phyloP scores from a whole-genome alignment of 1,284 basidiomycete genomes.

The Trichosporon sp. region DNA sequence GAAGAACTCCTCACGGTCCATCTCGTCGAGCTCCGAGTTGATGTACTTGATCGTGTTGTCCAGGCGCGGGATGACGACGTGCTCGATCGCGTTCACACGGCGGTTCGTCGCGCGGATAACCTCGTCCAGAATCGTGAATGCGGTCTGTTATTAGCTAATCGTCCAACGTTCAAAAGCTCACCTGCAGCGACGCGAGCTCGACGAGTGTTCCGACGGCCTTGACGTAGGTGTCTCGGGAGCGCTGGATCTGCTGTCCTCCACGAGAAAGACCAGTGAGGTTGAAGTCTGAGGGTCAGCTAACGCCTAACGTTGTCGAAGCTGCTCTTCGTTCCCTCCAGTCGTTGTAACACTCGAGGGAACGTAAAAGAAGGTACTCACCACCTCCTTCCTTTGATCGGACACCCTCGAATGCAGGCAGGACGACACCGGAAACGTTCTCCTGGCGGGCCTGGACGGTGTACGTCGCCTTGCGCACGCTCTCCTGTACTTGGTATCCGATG shows the following conservation, averaged over 20 bases:
- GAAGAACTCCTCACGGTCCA: conserved; percentile 98
- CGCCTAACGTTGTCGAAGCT: not conserved
- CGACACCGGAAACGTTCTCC: conserved; percentile 97
- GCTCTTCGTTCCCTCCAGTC: no score
- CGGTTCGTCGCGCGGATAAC: conserved; percentile 98
- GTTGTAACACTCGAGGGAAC: no score
- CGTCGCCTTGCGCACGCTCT: conserved; percentile 67
- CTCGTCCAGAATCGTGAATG: conserved; percentile 98
- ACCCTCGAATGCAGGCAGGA: conserved; percentile 93
- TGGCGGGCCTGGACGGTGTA: conserved; percentile 94
- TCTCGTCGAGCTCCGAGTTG: conserved; percentile 93
- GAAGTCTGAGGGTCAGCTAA: conserved; percentile 68
- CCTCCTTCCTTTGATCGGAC: conserved; percentile 74
- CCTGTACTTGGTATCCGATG: conserved; percentile 90
- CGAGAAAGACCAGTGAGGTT: conserved; percentile 96
- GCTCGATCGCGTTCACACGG: conserved; percentile 97
- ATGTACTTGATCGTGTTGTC: conserved; percentile 99
- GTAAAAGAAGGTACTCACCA: conserved; percentile 61
- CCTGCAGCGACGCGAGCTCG: conserved; percentile 85
- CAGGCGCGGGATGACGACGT: conserved; percentile 91
- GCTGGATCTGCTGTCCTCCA: conserved; percentile 94
- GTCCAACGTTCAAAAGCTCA: conserved; percentile 32
- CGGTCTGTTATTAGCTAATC: conserved; percentile 66
- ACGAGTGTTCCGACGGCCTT: conserved; percentile 97
- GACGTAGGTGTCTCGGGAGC: conserved; percentile 91